Base-by-base conservation (phyloP, 2,329 filamentous ascomycete species). In the Pseudocercospora vitis region DNA sequence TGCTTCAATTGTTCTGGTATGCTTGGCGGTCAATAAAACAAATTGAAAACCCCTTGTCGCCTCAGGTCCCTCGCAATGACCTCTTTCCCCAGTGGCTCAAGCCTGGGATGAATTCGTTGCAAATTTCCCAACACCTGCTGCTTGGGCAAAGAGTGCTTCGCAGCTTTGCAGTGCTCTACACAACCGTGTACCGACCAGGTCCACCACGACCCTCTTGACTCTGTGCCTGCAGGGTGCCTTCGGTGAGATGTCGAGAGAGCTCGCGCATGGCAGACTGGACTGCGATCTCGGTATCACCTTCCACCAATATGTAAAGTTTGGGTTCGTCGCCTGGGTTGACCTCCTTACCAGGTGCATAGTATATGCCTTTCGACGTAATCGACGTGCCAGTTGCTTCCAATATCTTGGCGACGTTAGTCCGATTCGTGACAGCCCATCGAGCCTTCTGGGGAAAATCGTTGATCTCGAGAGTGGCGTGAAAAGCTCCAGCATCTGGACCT, bases 401-500 rank as follows among this genome's bases (percentile, higher is more conserved):
- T 64, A 99, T 96, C 79, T 97, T 99, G 63, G 92, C 91, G 53
- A 99, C 94, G 67, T 99, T 99, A 29, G 94, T 97, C 61, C 94
- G 85, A 72, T 99, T 99, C 32, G 94, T 99, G 75, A 99, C 94
- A 8, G 91, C 92, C 94, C 94, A 99, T 64, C 94, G 84, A 60
- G 94, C 94, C 78, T 96, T 97, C 71, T 99, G 94, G 28, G 94
- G 94, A 73, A 97, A 97, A 74, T 99, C 94, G 73, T 99, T 99
- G 82, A 99, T 99, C 73, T 97, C 94, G 57, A 99, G 80, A 3
- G 92, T 97, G 12, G 94, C 91, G 71, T 99, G 94, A 80, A 91
- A 99, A 0, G 91, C 91, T 48, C 94, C 94, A 2, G 94, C 94
- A 71, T 99, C 94, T 0, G 94, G 94, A 1, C 94, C 94, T 73